Percentiles rank a stretch among this genome's conserved stretches.
These are phyloP conservation scores for Eucalyptus sp. DNA, from an alignment of 345 rosid species.

Conservation along the genomic window DNA sequence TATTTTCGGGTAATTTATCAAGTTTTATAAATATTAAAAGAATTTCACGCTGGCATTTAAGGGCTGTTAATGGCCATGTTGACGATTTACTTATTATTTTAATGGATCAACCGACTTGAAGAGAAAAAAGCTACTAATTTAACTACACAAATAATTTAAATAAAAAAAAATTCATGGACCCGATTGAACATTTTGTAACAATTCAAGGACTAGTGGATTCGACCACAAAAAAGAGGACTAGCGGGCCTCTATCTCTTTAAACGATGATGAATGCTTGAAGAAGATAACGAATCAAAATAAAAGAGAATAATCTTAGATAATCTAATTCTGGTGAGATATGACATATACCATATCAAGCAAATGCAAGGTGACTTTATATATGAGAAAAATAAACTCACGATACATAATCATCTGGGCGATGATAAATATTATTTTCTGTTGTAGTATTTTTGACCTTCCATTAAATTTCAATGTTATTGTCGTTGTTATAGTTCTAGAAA, in stretches of 20 bases:
- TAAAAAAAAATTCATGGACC: neutral
- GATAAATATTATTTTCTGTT: neutral
- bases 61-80: neutral
- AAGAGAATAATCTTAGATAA: neutral
- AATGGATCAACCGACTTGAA: neutral
- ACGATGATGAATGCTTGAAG: neutral
- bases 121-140: neutral
- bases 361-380: constrained; percentile 45
- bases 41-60: neutral
- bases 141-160: neutral
- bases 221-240: too few species aligned
- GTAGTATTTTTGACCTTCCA: neutral
- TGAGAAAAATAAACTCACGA: neutral
- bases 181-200: neutral
- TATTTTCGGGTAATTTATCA: too few species aligned
- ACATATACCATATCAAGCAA: too few species aligned
- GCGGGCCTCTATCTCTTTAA: neutral
- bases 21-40: too few species aligned
- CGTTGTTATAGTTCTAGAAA: neutral
- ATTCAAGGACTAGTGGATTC: neutral
- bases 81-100: neutral
- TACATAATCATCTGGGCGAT: neutral
- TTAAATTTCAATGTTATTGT: too few species aligned
- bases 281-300: neutral
- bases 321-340: too few species aligned